Base-by-base conservation (phyloP, 1,139 yeast genomes). In the Protomyces inundatus region DNA sequence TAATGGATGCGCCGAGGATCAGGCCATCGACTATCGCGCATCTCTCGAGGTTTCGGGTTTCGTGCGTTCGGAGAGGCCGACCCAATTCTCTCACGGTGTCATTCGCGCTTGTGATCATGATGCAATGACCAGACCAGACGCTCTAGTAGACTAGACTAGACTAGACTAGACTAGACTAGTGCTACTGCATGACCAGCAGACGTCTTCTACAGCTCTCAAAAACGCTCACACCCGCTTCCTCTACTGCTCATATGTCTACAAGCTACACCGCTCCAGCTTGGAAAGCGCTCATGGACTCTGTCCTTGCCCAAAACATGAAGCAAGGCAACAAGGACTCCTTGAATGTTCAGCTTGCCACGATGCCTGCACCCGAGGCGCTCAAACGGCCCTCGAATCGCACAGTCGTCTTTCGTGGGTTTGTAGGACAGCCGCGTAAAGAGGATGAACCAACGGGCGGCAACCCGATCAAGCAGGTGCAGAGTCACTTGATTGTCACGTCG, bases 361-460 rank as follows among this genome's bases (percentile, higher is more conserved):
- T 58, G 62, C 62, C 62, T 32, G 14, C 56, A 3, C 35, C 54
- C 16, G 46, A 50, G 30, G 62, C 62, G 39, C 53, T 56, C 14
- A 40, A 36, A 34, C 55, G 42, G 12, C 62, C 62, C 12, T 52
- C 56, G 7, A 52, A 39, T 9, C 55, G 62, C 9, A 58, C 62
- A 9, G 62, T 58, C 30, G 62, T 58, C 56, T 58, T 52, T 52
- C 62, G 62, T 16, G 62, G 62, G 10, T 58, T 58, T 34, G 62
- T 40, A 14, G 62, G 62, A 10, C 62, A 58, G 32, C 62, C 62
- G 40, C 39, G 62, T 10, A 58, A 58, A 36, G 62, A 58, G 6
- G 62, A 52, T 35, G 62, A 58, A 40, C 62, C 62, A 34, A 58
- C 55, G 14, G 62, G 62, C 39, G 62, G 62, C 5, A 58, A 58